Conservation (phyloP, 768 basidiomycete species). For the Infundibulicybe gibba region DNA sequence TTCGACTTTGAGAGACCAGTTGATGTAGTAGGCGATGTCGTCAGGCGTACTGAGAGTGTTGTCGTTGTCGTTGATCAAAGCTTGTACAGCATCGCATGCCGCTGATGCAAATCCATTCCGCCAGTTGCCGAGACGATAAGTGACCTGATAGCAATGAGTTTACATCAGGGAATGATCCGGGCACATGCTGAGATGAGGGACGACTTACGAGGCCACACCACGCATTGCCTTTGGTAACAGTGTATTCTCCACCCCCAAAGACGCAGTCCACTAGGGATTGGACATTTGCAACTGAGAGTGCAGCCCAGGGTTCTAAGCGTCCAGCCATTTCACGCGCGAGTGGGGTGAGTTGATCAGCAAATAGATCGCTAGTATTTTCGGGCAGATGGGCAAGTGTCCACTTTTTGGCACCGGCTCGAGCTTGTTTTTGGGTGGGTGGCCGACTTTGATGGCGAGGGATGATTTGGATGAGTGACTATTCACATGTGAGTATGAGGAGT, state of each 20-base stretch:
- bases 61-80: background rate
- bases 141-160: conserved; percentile 2
- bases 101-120: conserved; percentile 8
- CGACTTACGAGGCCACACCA: conserved; percentile 14
- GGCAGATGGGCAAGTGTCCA: conserved; percentile 13
- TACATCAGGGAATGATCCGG: too few species aligned
- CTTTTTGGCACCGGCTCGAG: conserved; percentile 9
- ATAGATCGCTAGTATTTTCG: background rate
- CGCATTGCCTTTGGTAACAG: conserved; percentile 8
- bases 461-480: too few species aligned
- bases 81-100: conserved; percentile 6
- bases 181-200: too few species aligned
- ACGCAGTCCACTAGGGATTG: conserved; percentile 9
- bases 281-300: too few species aligned
- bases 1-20: background rate
- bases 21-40: background rate
- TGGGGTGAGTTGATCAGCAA: conserved; percentile 5
- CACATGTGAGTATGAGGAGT: too few species aligned
- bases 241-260: conserved; percentile 3
- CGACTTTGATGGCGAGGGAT: too few species aligned
- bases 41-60: background rate
- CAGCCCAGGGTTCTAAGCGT: too few species aligned
- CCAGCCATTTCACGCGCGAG: conserved; percentile 10
- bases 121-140: conserved; percentile 13
- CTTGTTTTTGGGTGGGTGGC: conserved; percentile 4